Percentiles rank a stretch among this genome's conserved stretches.
Conservation (phyloP, 148 eudicot genomes). For the Talinum fruticosum region DNA sequence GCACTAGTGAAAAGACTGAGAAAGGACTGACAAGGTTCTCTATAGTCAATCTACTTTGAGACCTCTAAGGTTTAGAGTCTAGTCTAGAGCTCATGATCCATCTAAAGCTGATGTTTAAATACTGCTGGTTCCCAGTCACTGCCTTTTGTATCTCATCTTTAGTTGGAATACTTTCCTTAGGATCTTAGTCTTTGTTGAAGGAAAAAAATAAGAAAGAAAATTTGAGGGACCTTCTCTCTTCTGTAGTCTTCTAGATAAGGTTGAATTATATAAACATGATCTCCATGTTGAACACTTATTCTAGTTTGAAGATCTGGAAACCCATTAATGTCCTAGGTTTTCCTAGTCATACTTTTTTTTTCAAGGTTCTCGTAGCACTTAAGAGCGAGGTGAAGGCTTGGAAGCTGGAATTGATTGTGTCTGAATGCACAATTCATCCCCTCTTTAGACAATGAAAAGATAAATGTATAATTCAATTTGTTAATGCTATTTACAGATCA, state of each 20-base stretch:
- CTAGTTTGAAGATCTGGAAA: background rate
- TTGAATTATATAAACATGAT: background rate
- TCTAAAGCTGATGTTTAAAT: background rate
- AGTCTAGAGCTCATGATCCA: background rate
- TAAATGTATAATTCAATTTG: background rate
- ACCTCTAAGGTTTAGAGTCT: background rate
- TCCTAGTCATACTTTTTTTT: background rate
- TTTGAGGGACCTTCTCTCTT: background rate
- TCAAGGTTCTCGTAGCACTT: background rate
- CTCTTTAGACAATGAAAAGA: background rate
- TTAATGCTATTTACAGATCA: slow-evolving; percentile 43
- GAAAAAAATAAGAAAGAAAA: background rate
- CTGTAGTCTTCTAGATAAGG: background rate
- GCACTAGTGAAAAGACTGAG: background rate
- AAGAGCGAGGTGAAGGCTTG: background rate
- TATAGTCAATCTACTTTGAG: background rate
- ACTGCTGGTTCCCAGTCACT: background rate
- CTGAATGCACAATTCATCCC: background rate
- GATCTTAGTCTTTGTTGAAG: background rate
- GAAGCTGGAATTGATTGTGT: background rate
- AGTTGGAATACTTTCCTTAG: background rate
- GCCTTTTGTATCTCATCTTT: background rate
- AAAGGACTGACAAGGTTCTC: slow-evolving; percentile 4
- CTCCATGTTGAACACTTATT: background rate
- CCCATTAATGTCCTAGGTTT: too few relatives aligned